Conservation (phyloP, 2,329 filamentous ascomycete species). For the Furcasterigmium sp. region DNA sequence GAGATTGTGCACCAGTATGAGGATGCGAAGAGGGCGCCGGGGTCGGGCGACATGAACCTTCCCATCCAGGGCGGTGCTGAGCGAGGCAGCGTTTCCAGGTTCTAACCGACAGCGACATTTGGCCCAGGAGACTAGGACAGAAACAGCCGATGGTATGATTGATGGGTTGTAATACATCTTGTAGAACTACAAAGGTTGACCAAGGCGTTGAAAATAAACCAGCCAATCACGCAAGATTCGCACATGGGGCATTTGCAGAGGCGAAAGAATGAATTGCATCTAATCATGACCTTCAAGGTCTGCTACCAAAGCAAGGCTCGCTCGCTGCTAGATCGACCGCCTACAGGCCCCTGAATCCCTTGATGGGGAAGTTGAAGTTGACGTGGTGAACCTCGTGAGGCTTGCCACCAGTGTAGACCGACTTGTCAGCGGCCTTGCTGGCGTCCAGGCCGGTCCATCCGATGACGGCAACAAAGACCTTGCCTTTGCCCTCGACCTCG, state of each 20-base stretch:
- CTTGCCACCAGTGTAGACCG: conserved; percentile 11
- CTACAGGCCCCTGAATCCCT: conserved; percentile 16
- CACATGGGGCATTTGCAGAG: too few relatives aligned
- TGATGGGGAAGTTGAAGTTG: conserved; percentile 20
- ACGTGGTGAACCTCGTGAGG: conserved; percentile 16
- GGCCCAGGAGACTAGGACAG: too few relatives aligned
- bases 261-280: too few relatives aligned
- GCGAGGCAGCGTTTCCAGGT: not conserved
- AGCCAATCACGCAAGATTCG: too few relatives aligned
- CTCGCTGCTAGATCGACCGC: too few relatives aligned
- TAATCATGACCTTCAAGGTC: too few relatives aligned
- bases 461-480: conserved; percentile 16
- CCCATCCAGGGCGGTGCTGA: not conserved
- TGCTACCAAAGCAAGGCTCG: too few relatives aligned
- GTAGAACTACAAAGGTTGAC: too few relatives aligned
- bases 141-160: too few relatives aligned
- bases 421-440: conserved; percentile 14
- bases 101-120: too few relatives aligned
- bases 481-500: conserved; percentile 10
- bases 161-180: too few relatives aligned
- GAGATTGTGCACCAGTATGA: conserved; percentile 3
- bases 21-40: not conserved
- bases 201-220: too few relatives aligned
- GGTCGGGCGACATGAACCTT: not conserved
- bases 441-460: conserved; percentile 18